These are phyloP conservation scores for Leccinum rimulosum DNA, from an alignment of 768 basidiomycete genomes.

Conservation along the genomic window DNA sequence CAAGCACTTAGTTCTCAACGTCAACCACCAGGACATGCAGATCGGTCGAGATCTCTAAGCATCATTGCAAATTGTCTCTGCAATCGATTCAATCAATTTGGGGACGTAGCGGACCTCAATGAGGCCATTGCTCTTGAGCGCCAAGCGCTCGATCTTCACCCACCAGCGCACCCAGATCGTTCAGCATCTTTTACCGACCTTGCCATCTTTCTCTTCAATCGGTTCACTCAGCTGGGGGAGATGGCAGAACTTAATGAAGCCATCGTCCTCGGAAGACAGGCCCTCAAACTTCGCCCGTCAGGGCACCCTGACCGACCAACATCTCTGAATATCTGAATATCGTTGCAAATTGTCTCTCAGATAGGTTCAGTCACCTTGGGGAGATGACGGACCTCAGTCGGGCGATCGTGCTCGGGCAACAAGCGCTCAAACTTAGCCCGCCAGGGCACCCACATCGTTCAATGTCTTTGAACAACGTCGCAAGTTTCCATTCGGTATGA, in stretches of 20 bases:
- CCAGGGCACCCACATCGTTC: neutral
- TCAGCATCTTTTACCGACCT: neutral
- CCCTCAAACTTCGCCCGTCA: neutral
- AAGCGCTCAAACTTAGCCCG: neutral
- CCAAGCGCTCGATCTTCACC: neutral
- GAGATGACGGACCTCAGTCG: neutral
- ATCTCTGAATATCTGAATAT: neutral
- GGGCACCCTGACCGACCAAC: neutral
- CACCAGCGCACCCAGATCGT: neutral
- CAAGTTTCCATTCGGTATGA: neutral
- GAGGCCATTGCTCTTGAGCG: neutral
- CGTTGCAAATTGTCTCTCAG: neutral
- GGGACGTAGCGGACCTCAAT: neutral
- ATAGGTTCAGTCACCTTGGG: neutral
- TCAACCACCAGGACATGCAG: neutral
- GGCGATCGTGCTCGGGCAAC: neutral
- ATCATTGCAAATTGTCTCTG: neutral
- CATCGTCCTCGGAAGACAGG: neutral
- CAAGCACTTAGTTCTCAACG: neutral
- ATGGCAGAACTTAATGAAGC: neutral
- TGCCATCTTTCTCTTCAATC: neutral
- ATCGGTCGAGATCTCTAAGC: neutral
- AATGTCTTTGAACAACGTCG: neutral
- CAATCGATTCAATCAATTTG: neutral
- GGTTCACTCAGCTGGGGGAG: neutral